A percentile compares a stretch with the other conserved stretches of the same genome.
phyloP scores from a whole-genome alignment of 108 stramenopile genomes.

The Stephanodiscus triporus region DNA sequence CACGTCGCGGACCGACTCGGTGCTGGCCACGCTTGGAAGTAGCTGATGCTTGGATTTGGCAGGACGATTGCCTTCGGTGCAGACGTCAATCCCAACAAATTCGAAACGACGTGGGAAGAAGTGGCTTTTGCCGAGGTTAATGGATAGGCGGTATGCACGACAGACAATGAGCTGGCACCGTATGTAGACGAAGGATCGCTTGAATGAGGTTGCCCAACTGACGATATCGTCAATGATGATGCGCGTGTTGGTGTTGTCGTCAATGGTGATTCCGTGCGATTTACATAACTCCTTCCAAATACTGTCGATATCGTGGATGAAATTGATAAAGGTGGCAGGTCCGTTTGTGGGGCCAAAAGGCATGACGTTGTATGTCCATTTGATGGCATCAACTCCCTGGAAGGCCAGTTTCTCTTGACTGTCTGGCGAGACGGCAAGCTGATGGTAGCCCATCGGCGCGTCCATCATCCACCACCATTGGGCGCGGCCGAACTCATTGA shows the following conservation, averaged over 20 bases:
- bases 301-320: background rate
- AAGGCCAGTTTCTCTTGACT: background rate
- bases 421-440: background rate
- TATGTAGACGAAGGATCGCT: background rate
- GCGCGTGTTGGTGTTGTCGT: background rate
- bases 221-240: background rate
- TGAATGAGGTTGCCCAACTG: background rate
- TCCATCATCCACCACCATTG: background rate
- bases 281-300: background rate
- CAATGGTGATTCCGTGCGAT: background rate
- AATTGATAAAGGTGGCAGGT: background rate
- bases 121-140: background rate
- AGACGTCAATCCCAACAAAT: background rate
- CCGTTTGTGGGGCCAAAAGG: background rate
- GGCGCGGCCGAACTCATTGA: background rate
- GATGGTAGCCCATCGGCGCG: conserved; percentile 5
- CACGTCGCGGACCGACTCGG: conserved; percentile 10
- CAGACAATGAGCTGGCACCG: background rate
- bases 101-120: background rate
- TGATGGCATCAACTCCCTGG: too few species aligned
- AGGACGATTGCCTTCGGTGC: background rate
- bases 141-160: background rate
- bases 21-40: background rate
- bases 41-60: background rate
- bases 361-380: background rate